These are phyloP conservation scores for Alternaria ethzedia DNA, from an alignment of 2,329 filamentous ascomycete genomes.

Conservation along the genomic window DNA sequence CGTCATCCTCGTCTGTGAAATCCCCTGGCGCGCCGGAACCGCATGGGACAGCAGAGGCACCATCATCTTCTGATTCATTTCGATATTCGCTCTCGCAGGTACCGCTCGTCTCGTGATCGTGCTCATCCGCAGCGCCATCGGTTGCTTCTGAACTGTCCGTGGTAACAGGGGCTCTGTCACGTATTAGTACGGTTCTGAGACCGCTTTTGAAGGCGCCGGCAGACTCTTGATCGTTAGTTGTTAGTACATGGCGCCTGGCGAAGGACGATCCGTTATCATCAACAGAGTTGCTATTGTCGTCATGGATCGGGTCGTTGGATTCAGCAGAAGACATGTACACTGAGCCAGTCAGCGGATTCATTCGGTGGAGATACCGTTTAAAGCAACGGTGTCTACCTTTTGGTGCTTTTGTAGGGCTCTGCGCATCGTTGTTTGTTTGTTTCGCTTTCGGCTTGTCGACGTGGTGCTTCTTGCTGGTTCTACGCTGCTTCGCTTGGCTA, in stretches of 20 bases:
- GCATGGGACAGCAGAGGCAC: background rate
- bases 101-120: background rate
- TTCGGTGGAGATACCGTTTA: background rate
- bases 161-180: background rate
- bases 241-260: background rate
- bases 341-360: conserved; percentile 1
- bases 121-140: background rate
- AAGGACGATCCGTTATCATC: background rate
- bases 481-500: background rate
- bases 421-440: background rate
- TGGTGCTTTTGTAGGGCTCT: background rate
- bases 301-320: background rate
- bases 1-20: background rate
- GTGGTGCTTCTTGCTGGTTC: background rate
- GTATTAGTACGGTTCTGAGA: background rate
- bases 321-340: background rate
- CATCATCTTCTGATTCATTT: background rate
- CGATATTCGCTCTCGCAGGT: background rate
- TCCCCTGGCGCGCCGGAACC: background rate
- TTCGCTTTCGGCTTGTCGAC: background rate
- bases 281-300: background rate
- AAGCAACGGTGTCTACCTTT: background rate
- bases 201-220: background rate
- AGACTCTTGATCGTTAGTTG: background rate
- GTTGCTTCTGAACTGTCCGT: background rate